phyloP scores from a whole-genome alignment of 2,329 filamentous ascomycete genomes.

The Cryoendolithus antarcticus region DNA sequence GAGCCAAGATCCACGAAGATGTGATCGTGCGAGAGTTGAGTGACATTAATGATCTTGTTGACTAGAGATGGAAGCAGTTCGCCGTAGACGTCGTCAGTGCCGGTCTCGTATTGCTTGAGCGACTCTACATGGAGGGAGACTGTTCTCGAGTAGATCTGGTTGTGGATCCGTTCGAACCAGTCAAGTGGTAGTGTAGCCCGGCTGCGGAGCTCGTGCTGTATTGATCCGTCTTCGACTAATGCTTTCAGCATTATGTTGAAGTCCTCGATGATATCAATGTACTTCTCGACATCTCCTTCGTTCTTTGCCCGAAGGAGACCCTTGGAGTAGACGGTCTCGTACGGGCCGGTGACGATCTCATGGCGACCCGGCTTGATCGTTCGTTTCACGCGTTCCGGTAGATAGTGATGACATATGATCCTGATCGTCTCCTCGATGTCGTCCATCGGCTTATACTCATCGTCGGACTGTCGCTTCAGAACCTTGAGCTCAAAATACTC shows the following conservation, averaged over 20 bases:
- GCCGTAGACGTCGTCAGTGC: conserved; percentile 88
- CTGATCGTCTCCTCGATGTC: conserved; percentile 46
- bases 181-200: conserved; percentile 66
- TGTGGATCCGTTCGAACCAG: conserved; percentile 49
- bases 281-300: conserved; percentile 52
- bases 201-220: conserved; percentile 58
- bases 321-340: conserved; percentile 64
- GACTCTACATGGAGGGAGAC: conserved; percentile 81
- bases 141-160: conserved; percentile 78
- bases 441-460: conserved; percentile 52
- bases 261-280: conserved; percentile 57
- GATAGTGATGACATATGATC: conserved; percentile 58
- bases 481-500: conserved; percentile 59
- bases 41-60: conserved; percentile 66
- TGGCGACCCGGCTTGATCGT: too few relatives aligned
- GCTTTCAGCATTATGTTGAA: conserved; percentile 63
- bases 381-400: conserved; percentile 39
- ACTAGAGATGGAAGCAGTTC: conserved; percentile 80
- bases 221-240: conserved; percentile 56
- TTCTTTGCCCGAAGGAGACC: conserved; percentile 63
- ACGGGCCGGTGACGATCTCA: conserved; percentile 39
- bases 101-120: conserved; percentile 74
- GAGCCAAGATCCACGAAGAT: conserved; percentile 92
- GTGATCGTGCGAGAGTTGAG: conserved; percentile 65
- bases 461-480: conserved; percentile 41